phyloP scores from a whole-genome alignment of 2,329 filamentous ascomycete genomes.

The Colletotrichum navitas region DNA sequence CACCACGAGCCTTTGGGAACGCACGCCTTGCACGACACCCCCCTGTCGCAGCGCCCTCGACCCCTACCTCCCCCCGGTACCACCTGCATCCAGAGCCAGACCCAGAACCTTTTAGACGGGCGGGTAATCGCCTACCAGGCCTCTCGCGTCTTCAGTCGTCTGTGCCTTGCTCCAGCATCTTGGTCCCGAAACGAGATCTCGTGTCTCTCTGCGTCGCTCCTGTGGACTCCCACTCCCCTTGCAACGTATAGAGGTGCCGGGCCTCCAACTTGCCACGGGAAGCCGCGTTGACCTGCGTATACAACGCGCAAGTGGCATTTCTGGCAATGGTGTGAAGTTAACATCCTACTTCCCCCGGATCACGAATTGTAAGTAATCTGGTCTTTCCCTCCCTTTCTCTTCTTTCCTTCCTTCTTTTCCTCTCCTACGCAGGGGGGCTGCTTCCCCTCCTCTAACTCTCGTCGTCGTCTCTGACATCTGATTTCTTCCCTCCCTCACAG shows the following conservation, averaged over 20 bases:
- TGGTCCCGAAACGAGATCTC: slow-evolving; percentile 43
- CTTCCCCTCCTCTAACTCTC: slow-evolving; percentile 37
- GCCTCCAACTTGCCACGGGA: slow-evolving; percentile 40
- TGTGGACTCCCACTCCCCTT: slow-evolving; percentile 41
- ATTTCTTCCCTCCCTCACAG: slow-evolving; percentile 28
- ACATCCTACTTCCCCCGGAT: slow-evolving; percentile 31
- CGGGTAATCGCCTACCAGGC: slow-evolving; percentile 41
- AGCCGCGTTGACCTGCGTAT: slow-evolving; percentile 34
- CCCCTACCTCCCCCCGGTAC: slow-evolving; percentile 39
- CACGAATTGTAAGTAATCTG: slow-evolving; percentile 35
- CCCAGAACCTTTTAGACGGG: slow-evolving; percentile 42
- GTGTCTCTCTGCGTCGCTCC: slow-evolving; percentile 39
- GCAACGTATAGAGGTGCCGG: slow-evolving; percentile 29
- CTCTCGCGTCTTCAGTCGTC: slow-evolving; percentile 34
- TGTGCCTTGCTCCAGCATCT: slow-evolving; percentile 40
- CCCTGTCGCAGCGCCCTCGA: slow-evolving; percentile 38
- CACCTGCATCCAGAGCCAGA: slow-evolving; percentile 35
- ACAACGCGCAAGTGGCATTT: slow-evolving; percentile 25
- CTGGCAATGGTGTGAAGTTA: slow-evolving; percentile 41
- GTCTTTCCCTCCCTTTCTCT: slow-evolving; percentile 13
- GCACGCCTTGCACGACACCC: slow-evolving; percentile 40
- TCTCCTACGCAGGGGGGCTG: slow-evolving; percentile 29
- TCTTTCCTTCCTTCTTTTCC: slow-evolving; percentile 22
- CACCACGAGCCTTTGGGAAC: slow-evolving; percentile 41
- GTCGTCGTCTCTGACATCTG: slow-evolving; percentile 41